Percentiles rank a stretch among this genome's conserved stretches.
Conservation (phyloP, 2,329 filamentous ascomycete genomes). For the Eurotiales sp. region DNA sequence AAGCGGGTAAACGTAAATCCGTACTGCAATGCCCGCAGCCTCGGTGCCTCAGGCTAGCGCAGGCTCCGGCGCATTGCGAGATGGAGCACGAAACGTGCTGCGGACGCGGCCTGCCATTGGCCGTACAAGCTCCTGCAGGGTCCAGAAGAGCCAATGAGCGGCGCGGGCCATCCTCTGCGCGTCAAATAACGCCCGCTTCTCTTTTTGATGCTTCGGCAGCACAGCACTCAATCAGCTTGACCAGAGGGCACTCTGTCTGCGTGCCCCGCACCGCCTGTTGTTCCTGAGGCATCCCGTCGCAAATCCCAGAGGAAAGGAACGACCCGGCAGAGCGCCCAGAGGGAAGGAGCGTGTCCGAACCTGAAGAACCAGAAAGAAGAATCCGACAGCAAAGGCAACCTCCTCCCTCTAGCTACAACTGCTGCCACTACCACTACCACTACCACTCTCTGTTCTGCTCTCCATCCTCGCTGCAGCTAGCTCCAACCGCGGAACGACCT, state of each 20-base stretch:
- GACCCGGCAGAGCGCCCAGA: background rate
- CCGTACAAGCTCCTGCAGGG: slow-evolving; percentile 2
- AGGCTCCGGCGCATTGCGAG: background rate
- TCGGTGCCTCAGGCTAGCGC: background rate
- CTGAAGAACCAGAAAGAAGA: too few relatives aligned
- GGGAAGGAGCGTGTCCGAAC: background rate
- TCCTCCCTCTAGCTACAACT: too few relatives aligned
- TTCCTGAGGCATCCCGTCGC: background rate
- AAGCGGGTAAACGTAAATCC: too few relatives aligned
- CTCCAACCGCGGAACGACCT: background rate
- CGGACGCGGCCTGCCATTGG: slow-evolving; percentile 10
- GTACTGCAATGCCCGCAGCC: too few relatives aligned
- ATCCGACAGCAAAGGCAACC: background rate
- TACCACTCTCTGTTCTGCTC: too few relatives aligned
- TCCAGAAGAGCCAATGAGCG: background rate
- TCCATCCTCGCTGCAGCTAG: too few relatives aligned
- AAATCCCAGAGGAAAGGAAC: background rate
- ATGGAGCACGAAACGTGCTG: slow-evolving; percentile 14
- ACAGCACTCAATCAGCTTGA: too few relatives aligned
- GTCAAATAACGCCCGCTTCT: background rate
- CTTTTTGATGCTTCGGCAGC: too few relatives aligned
- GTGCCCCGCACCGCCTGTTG: background rate
- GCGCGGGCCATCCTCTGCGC: background rate
- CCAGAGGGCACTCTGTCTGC: background rate
- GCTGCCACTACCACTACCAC: too few relatives aligned